A percentile compares a stretch with the other conserved stretches of the same genome.
Conservation (phyloP, 805 yeast species). For the Blastobotrys parvus region DNA sequence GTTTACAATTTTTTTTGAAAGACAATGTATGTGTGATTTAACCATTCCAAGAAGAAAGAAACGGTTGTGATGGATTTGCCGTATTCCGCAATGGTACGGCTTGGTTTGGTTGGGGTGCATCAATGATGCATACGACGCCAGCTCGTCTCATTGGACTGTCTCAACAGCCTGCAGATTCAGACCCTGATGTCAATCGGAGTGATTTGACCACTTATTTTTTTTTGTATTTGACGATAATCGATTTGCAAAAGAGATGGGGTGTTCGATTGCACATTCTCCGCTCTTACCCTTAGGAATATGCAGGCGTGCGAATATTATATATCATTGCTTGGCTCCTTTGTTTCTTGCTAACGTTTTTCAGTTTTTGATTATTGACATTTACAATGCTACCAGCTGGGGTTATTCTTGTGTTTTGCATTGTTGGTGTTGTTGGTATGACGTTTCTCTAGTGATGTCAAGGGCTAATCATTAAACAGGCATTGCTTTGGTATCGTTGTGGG, state of each 20-base stretch:
- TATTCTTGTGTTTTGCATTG: conserved; percentile 50
- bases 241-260: too few species aligned
- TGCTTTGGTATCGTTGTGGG: conserved; percentile 6
- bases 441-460: neutral
- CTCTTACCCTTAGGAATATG: neutral
- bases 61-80: neutral
- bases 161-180: too few species aligned
- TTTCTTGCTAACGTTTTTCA: neutral
- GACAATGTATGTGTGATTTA: neutral
- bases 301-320: neutral
- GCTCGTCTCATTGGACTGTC: too few species aligned
- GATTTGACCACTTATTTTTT: too few species aligned
- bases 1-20: too few species aligned
- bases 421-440: conserved; percentile 31
- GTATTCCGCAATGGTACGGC: too few species aligned
- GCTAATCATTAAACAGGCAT: conserved; percentile 8
- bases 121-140: too few species aligned
- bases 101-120: too few species aligned
- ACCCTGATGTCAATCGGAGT: too few species aligned
- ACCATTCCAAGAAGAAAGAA: neutral
- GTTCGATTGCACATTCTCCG: neutral
- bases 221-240: too few species aligned
- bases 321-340: neutral
- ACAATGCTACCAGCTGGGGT: conserved; percentile 67
- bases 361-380: neutral